A percentile compares a stretch with the other conserved stretches of the same genome.
These are phyloP conservation scores for Fusarium torreyae DNA, from an alignment of 2,329 filamentous ascomycete species.

Conservation along the genomic window DNA sequence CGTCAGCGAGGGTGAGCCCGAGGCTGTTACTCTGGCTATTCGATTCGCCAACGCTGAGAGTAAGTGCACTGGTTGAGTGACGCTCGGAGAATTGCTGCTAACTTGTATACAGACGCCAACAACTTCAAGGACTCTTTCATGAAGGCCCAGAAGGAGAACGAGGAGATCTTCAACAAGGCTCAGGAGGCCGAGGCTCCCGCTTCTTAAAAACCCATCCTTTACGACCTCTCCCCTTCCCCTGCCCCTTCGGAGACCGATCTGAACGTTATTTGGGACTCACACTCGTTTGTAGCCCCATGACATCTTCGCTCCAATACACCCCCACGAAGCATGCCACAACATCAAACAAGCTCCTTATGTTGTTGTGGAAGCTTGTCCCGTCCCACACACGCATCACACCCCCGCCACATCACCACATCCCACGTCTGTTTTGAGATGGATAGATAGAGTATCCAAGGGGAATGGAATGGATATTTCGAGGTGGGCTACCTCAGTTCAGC, in stretches of 20 bases:
- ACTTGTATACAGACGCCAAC: constrained; percentile 82
- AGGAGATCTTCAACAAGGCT: constrained; percentile 79
- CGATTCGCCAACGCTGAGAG: constrained; percentile 98
- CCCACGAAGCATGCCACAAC: constrained; percentile 42
- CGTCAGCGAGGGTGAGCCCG: constrained; percentile 97
- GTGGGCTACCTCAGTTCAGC: constrained; percentile 36
- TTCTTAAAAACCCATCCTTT: constrained; percentile 39
- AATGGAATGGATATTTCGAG: constrained; percentile 40
- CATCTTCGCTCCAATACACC: constrained; percentile 33
- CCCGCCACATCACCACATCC: constrained; percentile 39
- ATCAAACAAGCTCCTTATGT: constrained; percentile 39
- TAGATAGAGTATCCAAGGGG: constrained; percentile 42
- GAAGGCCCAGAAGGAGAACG: constrained; percentile 97
- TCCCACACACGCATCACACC: constrained; percentile 34
- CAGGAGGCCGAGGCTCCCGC: constrained; percentile 49
- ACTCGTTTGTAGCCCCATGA: constrained; percentile 34
- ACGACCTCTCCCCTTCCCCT: constrained; percentile 26
- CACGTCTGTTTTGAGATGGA: constrained; percentile 39
- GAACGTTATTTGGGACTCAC: constrained; percentile 19
- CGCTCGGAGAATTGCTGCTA: constrained; percentile 3
- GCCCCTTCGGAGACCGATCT: constrained; percentile 33
- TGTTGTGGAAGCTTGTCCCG: constrained; percentile 28
- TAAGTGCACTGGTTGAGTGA: constrained; percentile 64
- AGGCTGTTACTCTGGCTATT: constrained; percentile 95
- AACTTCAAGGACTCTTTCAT: constrained; percentile 97